Percentiles rank a stretch among this genome's conserved stretches.
phyloP scores from a whole-genome alignment of 768 basidiomycete genomes.

The Leccinum sublutescens region DNA sequence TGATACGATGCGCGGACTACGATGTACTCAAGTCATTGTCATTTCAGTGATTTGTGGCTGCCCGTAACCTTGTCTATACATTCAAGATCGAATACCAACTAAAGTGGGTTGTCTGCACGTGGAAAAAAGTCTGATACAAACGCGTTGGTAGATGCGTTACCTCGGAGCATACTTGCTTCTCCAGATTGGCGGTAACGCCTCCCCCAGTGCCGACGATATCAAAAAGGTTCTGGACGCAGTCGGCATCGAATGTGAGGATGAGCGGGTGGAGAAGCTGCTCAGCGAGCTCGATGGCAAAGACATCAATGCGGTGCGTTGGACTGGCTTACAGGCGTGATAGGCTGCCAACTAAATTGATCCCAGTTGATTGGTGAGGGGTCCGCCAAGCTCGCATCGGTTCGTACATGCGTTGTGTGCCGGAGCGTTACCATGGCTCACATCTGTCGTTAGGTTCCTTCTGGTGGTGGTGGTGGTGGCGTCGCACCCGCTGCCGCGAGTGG shows the following conservation, averaged over 20 bases:
- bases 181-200: slow-evolving; percentile 88
- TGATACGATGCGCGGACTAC: not conserved
- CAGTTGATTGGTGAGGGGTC: slow-evolving; percentile 93
- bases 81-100: slow-evolving; percentile 29
- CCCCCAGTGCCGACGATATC: slow-evolving; percentile 83
- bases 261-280: slow-evolving; percentile 77
- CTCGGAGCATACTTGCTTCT: slow-evolving; percentile 98
- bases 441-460: slow-evolving; percentile 76
- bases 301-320: slow-evolving; percentile 65
- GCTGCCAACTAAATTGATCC: slow-evolving; percentile 1
- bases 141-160: slow-evolving; percentile 69
- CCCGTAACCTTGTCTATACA: slow-evolving; percentile 45
- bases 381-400: slow-evolving; percentile 89
- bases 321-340: not conserved
- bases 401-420: slow-evolving; percentile 26
- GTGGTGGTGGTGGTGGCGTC: slow-evolving; percentile 77
- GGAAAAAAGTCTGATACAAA: not conserved
- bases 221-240: slow-evolving; percentile 83
- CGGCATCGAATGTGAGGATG: slow-evolving; percentile 85
- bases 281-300: slow-evolving; percentile 91
- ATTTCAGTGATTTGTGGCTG: slow-evolving; percentile 89
- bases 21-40: slow-evolving; percentile 10
- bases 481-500: slow-evolving; percentile 47
- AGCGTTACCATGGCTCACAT: slow-evolving; percentile 5
- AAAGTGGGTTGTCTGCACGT: slow-evolving; percentile 39